Base-by-base conservation (phyloP, 2,329 filamentous ascomycete genomes). In the Zymoseptoria passerinii region DNA sequence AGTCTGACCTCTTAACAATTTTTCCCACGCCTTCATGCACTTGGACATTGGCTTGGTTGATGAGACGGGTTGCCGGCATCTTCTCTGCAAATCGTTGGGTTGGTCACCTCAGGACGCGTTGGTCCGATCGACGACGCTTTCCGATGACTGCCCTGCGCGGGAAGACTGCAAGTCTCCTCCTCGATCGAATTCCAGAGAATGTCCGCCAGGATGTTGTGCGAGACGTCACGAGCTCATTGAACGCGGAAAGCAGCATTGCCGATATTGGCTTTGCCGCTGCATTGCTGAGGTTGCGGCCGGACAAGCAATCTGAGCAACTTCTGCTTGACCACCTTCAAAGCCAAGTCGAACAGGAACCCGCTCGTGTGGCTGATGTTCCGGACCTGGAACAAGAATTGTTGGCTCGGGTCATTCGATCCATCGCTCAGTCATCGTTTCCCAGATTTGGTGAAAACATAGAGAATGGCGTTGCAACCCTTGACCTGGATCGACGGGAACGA, bases 241-340 rank as follows among this genome's bases (percentile, higher is more conserved):
- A 53, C 27, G 19, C 53, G 23, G 19, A 57, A 16, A 66, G 64
- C 50, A 58, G 58, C 9, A 55, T 48, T 8, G 60, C 58, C 10
- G 64, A 66, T 56, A 28, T 65, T 20, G 62, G 61, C n/a, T 52
- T 66, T 52, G 58, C 63, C 23, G 61, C 63, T n/a, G 57, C 62
- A 16, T 29, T 66, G n/a, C 40, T 64, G 16, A 48, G 55, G 28
- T 53, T 66, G 23, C 55, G 55, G 13, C 57, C 57, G 9, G 62
- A 63, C 28, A 50, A 28, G 27, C 40, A 50, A 9, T 61, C 62
- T 7, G 44, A 40, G 13, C 23, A 54, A 28, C 50, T 28, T 8
- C 28, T 66, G 48, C 48, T 57, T 54, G 56, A 58, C 28, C 59
- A 61, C 23, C 52, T 66, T 29, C n/a, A 58, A 49, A 20, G 23